These are phyloP conservation scores for Yamadazyma conglobata DNA, from an alignment of 1,139 yeast genomes.

Conservation along the genomic window DNA sequence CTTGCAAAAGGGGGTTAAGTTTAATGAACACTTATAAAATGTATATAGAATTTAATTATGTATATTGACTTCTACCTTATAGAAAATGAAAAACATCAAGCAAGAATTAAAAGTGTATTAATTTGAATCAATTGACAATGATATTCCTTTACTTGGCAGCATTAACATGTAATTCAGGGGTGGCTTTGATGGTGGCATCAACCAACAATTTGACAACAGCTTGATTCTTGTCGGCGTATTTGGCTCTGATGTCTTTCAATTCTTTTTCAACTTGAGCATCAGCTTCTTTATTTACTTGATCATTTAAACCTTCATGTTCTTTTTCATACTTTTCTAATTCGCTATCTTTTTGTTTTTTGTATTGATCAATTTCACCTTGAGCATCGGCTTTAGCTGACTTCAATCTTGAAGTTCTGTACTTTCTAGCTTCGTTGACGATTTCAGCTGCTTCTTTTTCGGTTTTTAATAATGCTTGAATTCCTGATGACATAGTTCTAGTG, in stretches of 20 bases:
- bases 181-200: constrained; percentile 75
- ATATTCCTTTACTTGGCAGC: constrained; percentile 38
- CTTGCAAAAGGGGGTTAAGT: constrained; percentile 35
- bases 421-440: constrained; percentile 87
- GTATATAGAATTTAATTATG: constrained; percentile 3
- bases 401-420: constrained; percentile 79
- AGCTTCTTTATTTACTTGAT: constrained; percentile 69
- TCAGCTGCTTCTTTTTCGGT: constrained; percentile 97
- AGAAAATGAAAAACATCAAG: too few relatives aligned
- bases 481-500: constrained; percentile 33
- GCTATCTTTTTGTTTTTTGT: constrained; percentile 78
- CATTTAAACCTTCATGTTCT: constrained; percentile 65
- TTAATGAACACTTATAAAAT: constrained; percentile 1
- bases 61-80: constrained; percentile 1
- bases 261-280: constrained; percentile 59
- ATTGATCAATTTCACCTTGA: constrained; percentile 79
- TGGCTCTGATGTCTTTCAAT: constrained; percentile 57
- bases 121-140: too few relatives aligned
- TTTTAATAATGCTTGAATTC: constrained; percentile 42
- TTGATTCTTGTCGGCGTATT: constrained; percentile 59
- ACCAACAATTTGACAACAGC: constrained; percentile 73
- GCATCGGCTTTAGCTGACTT: constrained; percentile 96
- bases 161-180: constrained; percentile 78
- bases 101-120: neutral
- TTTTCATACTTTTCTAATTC: constrained; percentile 74